Base-by-base conservation (phyloP, 1,139 yeast genomes). In the Scheffersomyces titani region DNA sequence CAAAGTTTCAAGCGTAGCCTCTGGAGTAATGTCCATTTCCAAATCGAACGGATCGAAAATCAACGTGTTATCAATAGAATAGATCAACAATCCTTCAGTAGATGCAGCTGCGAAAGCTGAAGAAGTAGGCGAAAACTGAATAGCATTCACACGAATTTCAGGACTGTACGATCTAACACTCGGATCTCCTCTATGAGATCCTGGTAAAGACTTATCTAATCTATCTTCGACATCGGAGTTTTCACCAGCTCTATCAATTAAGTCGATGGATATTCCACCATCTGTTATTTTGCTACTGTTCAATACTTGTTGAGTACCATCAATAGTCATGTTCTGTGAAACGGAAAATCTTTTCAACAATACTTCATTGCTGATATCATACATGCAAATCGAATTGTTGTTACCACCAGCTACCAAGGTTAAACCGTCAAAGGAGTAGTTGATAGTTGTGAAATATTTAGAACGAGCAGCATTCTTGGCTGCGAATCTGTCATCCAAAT, bases 21-120 rank as follows among this genome's bases (percentile, higher is more conserved):
- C 89, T 0, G 97, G 96, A 0, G 99, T 94, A 48, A 94, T 86
- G 66, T 96, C 99, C 52, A 93, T 80, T 69, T 94, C 99, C 68
- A 94, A 82, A 70, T 96, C 98, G 71, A 91, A 92, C 50, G 99
- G 99, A 77, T 94, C 99, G 68, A 94, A 96, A 51, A 87, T 76
- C 52, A 91, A 76, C 18, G 84, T 78, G 57, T 88, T 87, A 70
- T 93, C 97, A 48, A 92, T 84, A 0, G 97, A 88, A 70, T 86
- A 94, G 2, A 94, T 79, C 58, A 93, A 76, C 53, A 96, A 77
- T 6, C 99, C 99, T 71, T 94, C 99, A 0, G 99, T 94, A 0
- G 97, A 88, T 0, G 98, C 96, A 40, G 97, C 97, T 1, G 97
- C 96, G 78, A 96, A 96, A 36, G 97, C 87, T 50, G 90, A 82